Conservation (phyloP, 208 protist species). For the Leptomonas pyrrhocoris region DNA sequence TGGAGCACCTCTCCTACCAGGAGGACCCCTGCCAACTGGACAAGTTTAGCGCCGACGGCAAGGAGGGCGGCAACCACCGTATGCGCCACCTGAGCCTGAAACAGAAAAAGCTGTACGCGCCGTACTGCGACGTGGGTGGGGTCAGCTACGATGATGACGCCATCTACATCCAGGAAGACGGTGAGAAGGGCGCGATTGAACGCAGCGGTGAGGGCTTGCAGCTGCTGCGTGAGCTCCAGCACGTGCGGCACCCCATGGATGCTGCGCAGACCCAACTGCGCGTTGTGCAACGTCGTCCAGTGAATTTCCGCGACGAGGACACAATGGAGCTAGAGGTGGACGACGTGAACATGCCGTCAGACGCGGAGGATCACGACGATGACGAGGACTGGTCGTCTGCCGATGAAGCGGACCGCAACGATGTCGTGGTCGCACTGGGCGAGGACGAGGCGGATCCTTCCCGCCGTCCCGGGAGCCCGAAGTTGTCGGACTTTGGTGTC, state of each 20-base stretch:
- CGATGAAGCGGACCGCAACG: conserved; percentile 24
- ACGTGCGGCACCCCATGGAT: conserved; percentile 75
- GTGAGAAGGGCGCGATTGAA: conserved; percentile 78
- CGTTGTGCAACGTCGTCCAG: conserved; percentile 72
- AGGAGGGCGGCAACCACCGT: conserved; percentile 57
- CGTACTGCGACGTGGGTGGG: conserved; percentile 98
- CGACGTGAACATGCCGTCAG: conserved; percentile 39
- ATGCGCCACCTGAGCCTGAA: conserved; percentile 94
- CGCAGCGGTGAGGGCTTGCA: conserved; percentile 84
- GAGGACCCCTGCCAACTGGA: conserved; percentile 96
- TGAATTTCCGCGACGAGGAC: conserved; percentile 82
- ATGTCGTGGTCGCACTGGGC: conserved; percentile 27
- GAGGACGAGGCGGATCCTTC: conserved; percentile 8
- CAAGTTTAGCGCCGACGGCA: conserved; percentile 26
- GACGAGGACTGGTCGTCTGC: conserved; percentile 34
- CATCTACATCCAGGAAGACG: conserved; percentile 95
- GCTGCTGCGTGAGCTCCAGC: conserved; percentile 82
- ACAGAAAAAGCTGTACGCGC: conserved; percentile 97
- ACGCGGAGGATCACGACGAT: conserved; percentile 60
- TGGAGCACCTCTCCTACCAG: conserved; percentile 88
- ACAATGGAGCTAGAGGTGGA: conserved; percentile 84
- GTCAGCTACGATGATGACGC: conserved; percentile 98
- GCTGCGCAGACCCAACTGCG: conserved; percentile 47
- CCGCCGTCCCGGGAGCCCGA: not conserved
- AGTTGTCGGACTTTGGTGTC: conserved; percentile 34